A percentile compares a stretch with the other conserved stretches of the same genome.
Evolutionary conservation across 768 basidiomycete genomes (phyloP).

Genomic region (Naganishia onofrii): DNA sequence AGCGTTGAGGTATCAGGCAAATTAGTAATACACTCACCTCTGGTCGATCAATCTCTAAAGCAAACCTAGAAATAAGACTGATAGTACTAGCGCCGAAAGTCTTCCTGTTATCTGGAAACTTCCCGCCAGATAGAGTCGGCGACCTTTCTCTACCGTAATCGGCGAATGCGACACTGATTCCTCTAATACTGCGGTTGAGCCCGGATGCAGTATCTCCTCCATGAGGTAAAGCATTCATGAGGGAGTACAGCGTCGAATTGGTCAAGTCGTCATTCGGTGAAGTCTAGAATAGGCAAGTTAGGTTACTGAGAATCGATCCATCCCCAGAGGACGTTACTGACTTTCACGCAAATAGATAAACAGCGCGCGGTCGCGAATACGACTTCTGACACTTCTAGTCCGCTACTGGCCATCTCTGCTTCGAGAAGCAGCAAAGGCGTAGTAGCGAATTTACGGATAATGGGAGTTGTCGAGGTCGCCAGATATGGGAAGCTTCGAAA

Average conservation of each 20-base stretch:
- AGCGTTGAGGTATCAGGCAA: not conserved
- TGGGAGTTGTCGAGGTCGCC: constrained; percentile 68
- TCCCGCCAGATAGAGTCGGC: constrained; percentile 1
- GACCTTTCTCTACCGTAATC: constrained; percentile 21
- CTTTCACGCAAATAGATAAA: constrained; percentile 82
- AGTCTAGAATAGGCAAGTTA: constrained; percentile 56
- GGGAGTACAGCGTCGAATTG: constrained; percentile 94
- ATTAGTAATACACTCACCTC: constrained; percentile 59
- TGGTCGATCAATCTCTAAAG: constrained; percentile 78
- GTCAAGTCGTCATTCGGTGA: constrained; percentile 82
- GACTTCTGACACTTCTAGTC: constrained; percentile 71
- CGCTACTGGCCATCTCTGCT: constrained; percentile 68
- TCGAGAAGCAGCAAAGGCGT: constrained; percentile 85
- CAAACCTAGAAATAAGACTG: constrained; percentile 80
- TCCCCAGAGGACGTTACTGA: constrained; percentile 47
- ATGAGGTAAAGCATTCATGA: constrained; percentile 73
- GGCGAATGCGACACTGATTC: constrained; percentile 5
- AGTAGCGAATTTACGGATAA: constrained; percentile 81
- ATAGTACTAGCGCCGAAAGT: constrained; percentile 86
- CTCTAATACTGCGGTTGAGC: constrained; percentile 15
- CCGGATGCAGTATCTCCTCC: constrained; percentile 5
- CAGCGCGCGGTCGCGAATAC: constrained; percentile 83
- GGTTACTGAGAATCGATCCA: constrained; percentile 7
- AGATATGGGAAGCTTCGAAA: constrained; percentile 70
- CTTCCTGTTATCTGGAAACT: constrained; percentile 65